Base-by-base conservation (phyloP, 352 stramenopile genomes). In the Globisporangium alternatum region DNA sequence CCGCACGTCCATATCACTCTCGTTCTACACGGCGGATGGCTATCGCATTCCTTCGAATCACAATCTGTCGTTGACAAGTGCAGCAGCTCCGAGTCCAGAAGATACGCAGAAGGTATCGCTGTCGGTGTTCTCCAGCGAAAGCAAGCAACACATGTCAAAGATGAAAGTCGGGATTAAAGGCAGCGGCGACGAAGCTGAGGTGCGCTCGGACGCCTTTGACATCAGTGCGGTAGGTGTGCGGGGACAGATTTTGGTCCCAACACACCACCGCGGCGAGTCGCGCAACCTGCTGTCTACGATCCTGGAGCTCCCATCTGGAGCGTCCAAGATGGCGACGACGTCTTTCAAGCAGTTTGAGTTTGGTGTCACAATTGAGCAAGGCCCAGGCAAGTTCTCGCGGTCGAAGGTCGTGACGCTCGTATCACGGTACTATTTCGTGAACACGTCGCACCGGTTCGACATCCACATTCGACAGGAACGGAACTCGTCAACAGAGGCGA, bases 341-440 rank as follows among this genome's bases (percentile, higher is more conserved):
- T 72, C 68, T n/a, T 78, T 84, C 47, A 88, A 89, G 62, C 81
- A 93, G 69, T 92, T 83, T 57, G 86, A 93, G 43, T 87, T 95
- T 54, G 86, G 86, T n/a, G 81, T 95, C 10, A 90, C 90, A 74
- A 89, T 95, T 22, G 86, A 95, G 53, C 84, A 93, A 74, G 86
- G 82, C 0, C 86, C 86, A 1, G 77, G 78, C 17, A 85, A 85
- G 31, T 95, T 95, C 60, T 89, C 81, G 1, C 72, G 84, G 25
- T 91, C 86, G 0, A 89, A 81, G 19, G 78, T 95, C 7, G 81
- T 95, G 21, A 92, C 86, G 0, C 81, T 95, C 13, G 83, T 91
- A 33, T 81, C 82, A 6, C 78, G 86, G n/a, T 93, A 89, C 55
- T 90, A 91, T 64, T 79, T 95, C 31, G 80, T 92, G 43, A 95